phyloP scores from a whole-genome alignment of 768 basidiomycete species.

The Panus rudis region DNA sequence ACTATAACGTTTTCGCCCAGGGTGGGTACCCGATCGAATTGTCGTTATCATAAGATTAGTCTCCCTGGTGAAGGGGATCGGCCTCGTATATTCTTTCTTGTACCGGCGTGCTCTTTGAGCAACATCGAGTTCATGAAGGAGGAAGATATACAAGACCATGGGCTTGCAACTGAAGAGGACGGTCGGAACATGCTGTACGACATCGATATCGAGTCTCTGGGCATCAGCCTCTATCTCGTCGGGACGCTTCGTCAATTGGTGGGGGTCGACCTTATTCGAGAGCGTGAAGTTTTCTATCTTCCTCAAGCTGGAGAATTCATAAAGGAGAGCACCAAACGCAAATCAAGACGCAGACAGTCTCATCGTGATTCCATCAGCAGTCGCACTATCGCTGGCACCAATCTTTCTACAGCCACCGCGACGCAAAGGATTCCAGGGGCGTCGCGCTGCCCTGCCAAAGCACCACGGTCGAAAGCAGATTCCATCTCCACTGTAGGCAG shows the following conservation, averaged over 20 bases:
- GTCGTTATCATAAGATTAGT: slow-evolving; percentile 63
- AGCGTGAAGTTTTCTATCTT: slow-evolving; percentile 60
- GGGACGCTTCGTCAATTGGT: slow-evolving; percentile 54
- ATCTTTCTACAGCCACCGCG: neutral
- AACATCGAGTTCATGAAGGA: slow-evolving; percentile 46
- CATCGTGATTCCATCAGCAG: slow-evolving; percentile 11
- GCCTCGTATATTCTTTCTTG: slow-evolving; percentile 52
- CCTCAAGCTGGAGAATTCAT: slow-evolving; percentile 40
- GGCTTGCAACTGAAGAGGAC: slow-evolving; percentile 47
- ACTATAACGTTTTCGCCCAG: too few relatives aligned
- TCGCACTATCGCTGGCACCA: slow-evolving; percentile 4
- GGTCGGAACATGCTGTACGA: slow-evolving; percentile 33
- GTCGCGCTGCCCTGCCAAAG: neutral
- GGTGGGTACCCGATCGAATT: slow-evolving; percentile 57
- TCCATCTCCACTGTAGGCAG: slow-evolving; percentile 3
- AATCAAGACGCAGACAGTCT: neutral
- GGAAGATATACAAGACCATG: slow-evolving; percentile 57
- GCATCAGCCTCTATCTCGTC: slow-evolving; percentile 46
- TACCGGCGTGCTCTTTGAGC: slow-evolving; percentile 61
- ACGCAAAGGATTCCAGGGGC: neutral
- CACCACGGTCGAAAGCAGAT: neutral
- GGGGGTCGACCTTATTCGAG: slow-evolving; percentile 56
- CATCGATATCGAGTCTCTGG: slow-evolving; percentile 40
- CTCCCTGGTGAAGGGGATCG: slow-evolving; percentile 48
- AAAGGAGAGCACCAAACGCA: slow-evolving; percentile 1